Conservation (phyloP, 2,329 filamentous ascomycete genomes). For the Xylariaceae sp. region DNA sequence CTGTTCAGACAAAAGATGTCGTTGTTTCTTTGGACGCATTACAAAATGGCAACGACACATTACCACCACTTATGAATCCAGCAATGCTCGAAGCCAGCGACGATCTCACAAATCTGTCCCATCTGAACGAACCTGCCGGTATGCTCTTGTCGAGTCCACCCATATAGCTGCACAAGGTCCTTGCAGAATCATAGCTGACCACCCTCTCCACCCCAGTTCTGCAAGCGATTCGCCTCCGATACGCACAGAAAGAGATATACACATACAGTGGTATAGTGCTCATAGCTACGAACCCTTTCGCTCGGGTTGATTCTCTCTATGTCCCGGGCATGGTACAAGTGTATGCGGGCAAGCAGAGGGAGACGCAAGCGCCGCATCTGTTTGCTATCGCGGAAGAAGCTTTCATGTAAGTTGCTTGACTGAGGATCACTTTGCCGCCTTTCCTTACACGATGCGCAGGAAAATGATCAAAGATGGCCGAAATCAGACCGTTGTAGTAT, state of each 20-base stretch:
- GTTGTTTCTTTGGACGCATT: constrained; percentile 75
- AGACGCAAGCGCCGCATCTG: constrained; percentile 93
- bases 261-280: constrained; percentile 98
- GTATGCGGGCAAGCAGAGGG: constrained; percentile 94
- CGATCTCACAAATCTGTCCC: constrained; percentile 93
- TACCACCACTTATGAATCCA: constrained; percentile 97
- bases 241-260: constrained; percentile 98
- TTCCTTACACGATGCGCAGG: constrained; percentile 50
- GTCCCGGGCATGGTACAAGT: constrained; percentile 99
- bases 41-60: constrained; percentile 70
- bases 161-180: not conserved
- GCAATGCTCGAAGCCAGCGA: constrained; percentile 98
- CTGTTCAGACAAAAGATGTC: constrained; percentile 68
- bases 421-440: not conserved
- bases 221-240: constrained; percentile 95
- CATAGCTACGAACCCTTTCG: constrained; percentile 97
- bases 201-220: constrained; percentile 60
- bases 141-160: constrained; percentile 12
- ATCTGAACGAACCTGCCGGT: constrained; percentile 98
- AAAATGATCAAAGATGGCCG: constrained; percentile 95
- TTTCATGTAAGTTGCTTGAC: constrained; percentile 67
- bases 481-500: constrained; percentile 99
- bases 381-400: constrained; percentile 99
- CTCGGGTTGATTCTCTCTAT: constrained; percentile 94
- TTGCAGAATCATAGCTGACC: constrained; percentile 19